Evolutionary conservation across 2,329 filamentous ascomycete genomes (phyloP), one percentile per base, ranked within the genome.

Genomic region (Hypoxylon sp.): DNA sequence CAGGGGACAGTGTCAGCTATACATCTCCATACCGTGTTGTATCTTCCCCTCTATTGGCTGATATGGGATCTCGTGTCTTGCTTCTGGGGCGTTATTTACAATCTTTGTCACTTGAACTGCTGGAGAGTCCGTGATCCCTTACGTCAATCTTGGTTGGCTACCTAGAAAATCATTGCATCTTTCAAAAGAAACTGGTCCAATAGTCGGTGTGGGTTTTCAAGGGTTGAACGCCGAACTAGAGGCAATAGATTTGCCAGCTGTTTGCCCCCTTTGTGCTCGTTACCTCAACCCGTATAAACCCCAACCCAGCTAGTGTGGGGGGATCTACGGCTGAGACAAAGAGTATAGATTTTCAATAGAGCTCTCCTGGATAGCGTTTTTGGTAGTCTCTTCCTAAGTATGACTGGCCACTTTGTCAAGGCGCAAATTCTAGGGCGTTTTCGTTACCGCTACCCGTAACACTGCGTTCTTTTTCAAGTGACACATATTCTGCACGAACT

Each of bases 51-150:
- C 61, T n/a, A 71, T 71, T 71, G 66, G 69, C 42, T 63, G 17
- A 5, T 26, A 35, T 13, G 37, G 63, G 69, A 71, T 71, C 66
- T 70, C 69, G 69, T 71, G 69, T 71, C 69, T 61, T 63, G 59
- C 35, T 22, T 51, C 58, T 60, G 54, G 42, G 51, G 60, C 48
- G 42, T 57, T 58, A 39, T 69, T 61, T 63, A 58, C 54, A 51
- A 64, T 71, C 68, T 61, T 59, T 52, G 67, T 67, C 66, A 71
- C 58, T 71, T 70, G 67, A 71, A 61, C 60, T 67, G 57, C 53
- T 63, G 42, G 57, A 58, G 46, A 64, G 31, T 64, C 59, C 24
- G 52, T 63, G 58, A 58, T 39, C 63, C 63, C 59, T 69, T 59
- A 67, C 63, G 47, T 57, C 47, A 63, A 61, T 59, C 48, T 17